Base-by-base conservation (phyloP, 1,284 basidiomycete species). In the Quambalaria eucalypti region DNA sequence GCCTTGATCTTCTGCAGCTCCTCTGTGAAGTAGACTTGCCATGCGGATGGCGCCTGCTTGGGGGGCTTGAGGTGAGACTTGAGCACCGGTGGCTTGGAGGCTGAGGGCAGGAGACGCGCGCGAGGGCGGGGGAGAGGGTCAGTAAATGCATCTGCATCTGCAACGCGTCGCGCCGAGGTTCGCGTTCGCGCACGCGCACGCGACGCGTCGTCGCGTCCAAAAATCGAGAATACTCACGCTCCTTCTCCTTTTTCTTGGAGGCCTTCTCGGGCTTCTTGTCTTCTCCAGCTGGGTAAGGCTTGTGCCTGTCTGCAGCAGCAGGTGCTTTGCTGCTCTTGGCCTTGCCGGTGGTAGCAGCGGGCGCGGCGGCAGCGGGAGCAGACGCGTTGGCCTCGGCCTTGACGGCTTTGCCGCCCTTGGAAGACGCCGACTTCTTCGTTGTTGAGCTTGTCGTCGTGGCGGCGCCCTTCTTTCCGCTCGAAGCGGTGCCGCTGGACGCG, bases 11-110 rank as follows among this genome's bases (percentile, higher is more conserved):
- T 88, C 71, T 85, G 83, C 65, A 96, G 89, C 84, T 90, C 91
- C 76, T 95, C 90, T 36, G 89, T 90, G 77, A 96, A 95, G 79
- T 90, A 96, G 51, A 96, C 82, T 78, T 96, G 91, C 91, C 91
- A 96, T 42, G 90, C 89, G 4, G 89, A 92, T 4, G 88, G 90
- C 12, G 91, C 88, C 69, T 92, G 83, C 78, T 92, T 92, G 44
- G 91, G 91, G 30, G 88, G 90, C 57, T 86, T 85, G 56, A 95
- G 80, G 26, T 77, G 78, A 9, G 80, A 81, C 65, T 78, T 78
- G 50, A 70, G 64, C 33, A 76, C 64, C 7, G 75, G 71, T 2
- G 76, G 67, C 63, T 76, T 76, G 52, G 76, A 66, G 9, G 71
- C 66, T 9, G 65, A 57, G 23, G 39, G 23, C 19, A 36, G 5